Evolutionary conservation across 192 early-diverging fungal genomes (phyloP), one percentile per base, ranked within the genome.

Genomic region (Funneliformis mosseae): DNA sequence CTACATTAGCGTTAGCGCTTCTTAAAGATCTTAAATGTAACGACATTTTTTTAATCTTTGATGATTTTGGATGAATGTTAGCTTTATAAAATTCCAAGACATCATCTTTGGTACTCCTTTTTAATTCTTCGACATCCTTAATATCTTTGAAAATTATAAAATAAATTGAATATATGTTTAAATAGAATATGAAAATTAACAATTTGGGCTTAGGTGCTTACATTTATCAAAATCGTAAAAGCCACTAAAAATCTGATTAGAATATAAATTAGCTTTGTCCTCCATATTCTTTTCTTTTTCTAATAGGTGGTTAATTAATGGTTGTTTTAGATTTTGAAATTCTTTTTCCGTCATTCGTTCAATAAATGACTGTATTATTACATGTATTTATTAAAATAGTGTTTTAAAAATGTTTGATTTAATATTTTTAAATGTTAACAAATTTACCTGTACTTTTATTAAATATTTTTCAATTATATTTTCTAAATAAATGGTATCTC

Each of bases 221-320:
- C 82, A 74, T 76, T 92, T 89, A 74, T 96, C 92, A 89, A 98
- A 98, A 84, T 95, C 91, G 85, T 96, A 98, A 85, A 95, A 95
- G 3, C 91, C 89, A n/a, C 89, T 90, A 33, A 86, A 84, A 39
- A 98, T 92, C 81, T 94, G 93, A 6, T 83, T 84, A 95, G 94
- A 97, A 78, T 93, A 89, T 73, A 90, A 87, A 75, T 88, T 85
- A n/a, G 92, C 87, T 82, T 96, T 95, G 72, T 96, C 91, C 11
- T 83, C 82, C 72, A 98, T 69, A 77, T 96, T 96, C 87, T 97
- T 97, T 74, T 92, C 90, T 87, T 96, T 96, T 82, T 96, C 97
- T 63, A 92, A 79, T 81, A 92, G 90, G 64, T 90, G 89, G 33
- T 89, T 87, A 18, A 92, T 93, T 59, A 96, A 81, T 25, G 95